A percentile compares a stretch with the other conserved stretches of the same genome.
phyloP scores from a whole-genome alignment of 805 yeast genomes.

The Yarrowia keelungensis region DNA sequence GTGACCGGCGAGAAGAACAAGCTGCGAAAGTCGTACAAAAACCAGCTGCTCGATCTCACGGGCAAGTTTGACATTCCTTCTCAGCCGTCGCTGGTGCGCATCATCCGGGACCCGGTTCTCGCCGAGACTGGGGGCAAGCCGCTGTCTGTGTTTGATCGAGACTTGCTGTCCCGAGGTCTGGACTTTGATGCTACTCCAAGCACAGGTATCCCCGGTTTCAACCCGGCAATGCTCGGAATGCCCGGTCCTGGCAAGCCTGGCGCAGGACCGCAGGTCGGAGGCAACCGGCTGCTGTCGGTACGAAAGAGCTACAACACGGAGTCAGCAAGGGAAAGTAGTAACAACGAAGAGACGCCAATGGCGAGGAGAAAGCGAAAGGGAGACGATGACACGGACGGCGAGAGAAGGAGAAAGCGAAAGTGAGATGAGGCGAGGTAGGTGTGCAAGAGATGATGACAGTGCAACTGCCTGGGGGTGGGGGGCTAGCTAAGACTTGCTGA shows the following conservation, averaged over 20 bases:
- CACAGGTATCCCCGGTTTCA: constrained; percentile 80
- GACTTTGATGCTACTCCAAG: constrained; percentile 69
- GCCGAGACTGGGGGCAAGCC: constrained; percentile 52
- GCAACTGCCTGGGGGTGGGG: no score
- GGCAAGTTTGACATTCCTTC: constrained; percentile 58
- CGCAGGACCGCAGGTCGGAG: constrained; percentile 8
- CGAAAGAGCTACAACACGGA: constrained; percentile 26
- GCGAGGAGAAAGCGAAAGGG: constrained; percentile 26
- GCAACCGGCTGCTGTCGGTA: constrained; percentile 25
- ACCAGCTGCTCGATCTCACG: constrained; percentile 85
- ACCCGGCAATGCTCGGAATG: constrained; percentile 59
- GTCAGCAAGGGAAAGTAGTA: constrained; percentile 31
- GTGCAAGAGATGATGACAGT: no score
- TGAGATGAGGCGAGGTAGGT: constrained; percentile 5
- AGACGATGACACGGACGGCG: constrained; percentile 29
- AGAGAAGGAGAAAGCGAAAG: constrained; percentile 26
- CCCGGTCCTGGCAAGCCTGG: constrained; percentile 33
- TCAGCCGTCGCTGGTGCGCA: constrained; percentile 40
- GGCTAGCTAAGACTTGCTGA: no score
- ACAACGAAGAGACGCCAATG: constrained; percentile 35
- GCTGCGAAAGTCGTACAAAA: constrained; percentile 91
- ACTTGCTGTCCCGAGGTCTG: constrained; percentile 58
- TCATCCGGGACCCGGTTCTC: constrained; percentile 43
- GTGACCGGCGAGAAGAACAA: constrained; percentile 93
- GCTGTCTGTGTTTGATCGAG: constrained; percentile 58